These are phyloP conservation scores for Teunomyces panamensis DNA, from an alignment of 805 yeast species.

Conservation along the genomic window DNA sequence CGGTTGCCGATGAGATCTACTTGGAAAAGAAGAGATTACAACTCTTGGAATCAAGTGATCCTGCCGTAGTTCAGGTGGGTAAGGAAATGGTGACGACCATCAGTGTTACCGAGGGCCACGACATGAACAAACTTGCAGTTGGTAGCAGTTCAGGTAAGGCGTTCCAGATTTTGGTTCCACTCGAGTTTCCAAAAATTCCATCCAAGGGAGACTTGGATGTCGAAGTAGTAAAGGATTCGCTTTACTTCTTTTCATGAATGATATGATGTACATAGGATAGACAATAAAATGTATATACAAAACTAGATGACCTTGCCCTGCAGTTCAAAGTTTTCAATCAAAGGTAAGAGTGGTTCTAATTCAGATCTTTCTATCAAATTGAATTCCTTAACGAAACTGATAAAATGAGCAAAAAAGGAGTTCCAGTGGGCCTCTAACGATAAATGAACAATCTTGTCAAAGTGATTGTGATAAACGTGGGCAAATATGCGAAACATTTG, in stretches of 20 bases:
- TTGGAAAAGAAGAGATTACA: slow-evolving; percentile 64
- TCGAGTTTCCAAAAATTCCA: slow-evolving; percentile 71
- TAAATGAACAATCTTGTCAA: slow-evolving; percentile 87
- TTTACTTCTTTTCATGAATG: slow-evolving; percentile 64
- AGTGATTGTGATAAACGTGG: slow-evolving; percentile 90
- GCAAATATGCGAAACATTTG: slow-evolving; percentile 97
- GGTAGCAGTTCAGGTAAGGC: slow-evolving; percentile 21
- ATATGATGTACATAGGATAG: slow-evolving; percentile 5
- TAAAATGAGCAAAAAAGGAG: slow-evolving; percentile 91
- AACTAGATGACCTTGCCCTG: slow-evolving; percentile 74
- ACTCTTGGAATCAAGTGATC: slow-evolving; percentile 51
- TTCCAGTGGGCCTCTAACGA: slow-evolving; percentile 97
- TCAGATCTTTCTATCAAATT: slow-evolving; percentile 77
- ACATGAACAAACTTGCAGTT: slow-evolving; percentile 22
- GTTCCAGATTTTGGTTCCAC: slow-evolving; percentile 58
- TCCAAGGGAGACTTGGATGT: slow-evolving; percentile 84
- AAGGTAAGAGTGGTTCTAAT: slow-evolving; percentile 68
- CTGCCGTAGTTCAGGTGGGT: slow-evolving; percentile 48
- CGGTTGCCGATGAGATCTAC: slow-evolving; percentile 69
- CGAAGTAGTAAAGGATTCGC: slow-evolving; percentile 62
- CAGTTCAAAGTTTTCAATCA: slow-evolving; percentile 75
- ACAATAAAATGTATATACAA: slow-evolving; percentile 2
- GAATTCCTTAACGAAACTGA: slow-evolving; percentile 83
- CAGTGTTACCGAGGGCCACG: slow-evolving; percentile 45
- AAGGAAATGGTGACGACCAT: slow-evolving; percentile 65